These are phyloP conservation scores for Beauveria scarabaeidicola DNA, from an alignment of 2,329 filamentous ascomycete genomes.

Conservation along the genomic window DNA sequence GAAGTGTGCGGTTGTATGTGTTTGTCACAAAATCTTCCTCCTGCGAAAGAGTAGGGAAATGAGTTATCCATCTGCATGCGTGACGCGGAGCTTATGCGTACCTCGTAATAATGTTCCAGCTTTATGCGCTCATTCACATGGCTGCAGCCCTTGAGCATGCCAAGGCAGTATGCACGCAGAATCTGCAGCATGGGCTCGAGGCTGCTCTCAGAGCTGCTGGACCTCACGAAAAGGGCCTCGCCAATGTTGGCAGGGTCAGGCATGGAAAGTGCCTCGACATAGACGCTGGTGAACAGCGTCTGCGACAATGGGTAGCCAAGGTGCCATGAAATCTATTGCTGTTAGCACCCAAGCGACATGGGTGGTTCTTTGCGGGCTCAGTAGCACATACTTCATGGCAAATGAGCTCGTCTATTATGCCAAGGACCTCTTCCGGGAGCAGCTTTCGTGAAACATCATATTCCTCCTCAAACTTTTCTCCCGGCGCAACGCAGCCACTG, in stretches of 20 bases:
- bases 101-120: constrained; percentile 86
- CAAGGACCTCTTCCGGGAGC: constrained; percentile 71
- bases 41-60: constrained; percentile 29
- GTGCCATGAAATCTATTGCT: constrained; percentile 83
- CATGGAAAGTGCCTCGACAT: constrained; percentile 76
- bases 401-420: constrained; percentile 88
- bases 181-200: constrained; percentile 47
- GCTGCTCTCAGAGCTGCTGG: constrained; percentile 23
- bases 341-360: not conserved
- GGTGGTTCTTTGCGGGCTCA: too few relatives aligned
- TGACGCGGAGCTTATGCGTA: constrained; percentile 25
- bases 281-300: constrained; percentile 85
- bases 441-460: constrained; percentile 65
- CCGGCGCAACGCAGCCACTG: constrained; percentile 71
- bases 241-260: constrained; percentile 56
- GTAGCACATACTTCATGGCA: constrained; percentile 63
- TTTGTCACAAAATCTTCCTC: constrained; percentile 97
- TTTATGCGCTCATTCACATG: constrained; percentile 70
- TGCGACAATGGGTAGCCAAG: constrained; percentile 92
- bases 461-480: constrained; percentile 73
- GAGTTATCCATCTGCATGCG: not conserved
- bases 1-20: constrained; percentile 71
- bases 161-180: constrained; percentile 78
- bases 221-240: constrained; percentile 53
- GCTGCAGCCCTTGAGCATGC: constrained; percentile 72